These are phyloP conservation scores for Beauveria australis DNA, from an alignment of 2,329 filamentous ascomycete genomes.

Conservation along the genomic window DNA sequence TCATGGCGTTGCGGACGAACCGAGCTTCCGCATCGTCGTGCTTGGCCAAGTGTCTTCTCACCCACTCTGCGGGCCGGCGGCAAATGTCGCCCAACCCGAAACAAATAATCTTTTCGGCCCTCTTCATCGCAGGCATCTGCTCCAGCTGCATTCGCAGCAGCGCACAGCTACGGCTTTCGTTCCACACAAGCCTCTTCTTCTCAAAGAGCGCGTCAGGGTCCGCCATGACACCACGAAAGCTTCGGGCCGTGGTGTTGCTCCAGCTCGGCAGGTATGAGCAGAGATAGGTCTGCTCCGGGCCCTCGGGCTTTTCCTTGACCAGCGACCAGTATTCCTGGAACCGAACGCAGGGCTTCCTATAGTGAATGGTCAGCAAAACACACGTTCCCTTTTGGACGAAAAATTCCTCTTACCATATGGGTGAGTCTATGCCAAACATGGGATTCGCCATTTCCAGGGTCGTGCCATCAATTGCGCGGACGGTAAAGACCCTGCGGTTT, in stretches of 20 bases:
- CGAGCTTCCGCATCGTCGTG: neutral
- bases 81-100: slow-evolving; percentile 7
- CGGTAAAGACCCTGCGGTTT: neutral
- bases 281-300: neutral
- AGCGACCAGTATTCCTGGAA: slow-evolving; percentile 11
- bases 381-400: no score
- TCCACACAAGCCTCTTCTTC: neutral
- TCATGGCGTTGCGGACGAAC: neutral
- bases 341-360: neutral
- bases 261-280: slow-evolving; percentile 2
- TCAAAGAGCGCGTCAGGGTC: neutral
- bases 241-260: neutral
- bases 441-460: neutral
- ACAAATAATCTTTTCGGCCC: slow-evolving; percentile 4
- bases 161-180: neutral
- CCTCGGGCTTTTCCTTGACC: neutral
- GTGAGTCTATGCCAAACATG: neutral
- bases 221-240: neutral
- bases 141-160: neutral
- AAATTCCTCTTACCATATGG: neutral
- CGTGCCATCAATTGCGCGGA: neutral
- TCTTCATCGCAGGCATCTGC: neutral
- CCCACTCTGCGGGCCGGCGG: neutral
- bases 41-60: neutral
- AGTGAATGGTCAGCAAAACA: neutral